These are phyloP conservation scores for Emericellopsis cladophorae DNA, from an alignment of 2,329 filamentous ascomycete species.

Conservation along the genomic window DNA sequence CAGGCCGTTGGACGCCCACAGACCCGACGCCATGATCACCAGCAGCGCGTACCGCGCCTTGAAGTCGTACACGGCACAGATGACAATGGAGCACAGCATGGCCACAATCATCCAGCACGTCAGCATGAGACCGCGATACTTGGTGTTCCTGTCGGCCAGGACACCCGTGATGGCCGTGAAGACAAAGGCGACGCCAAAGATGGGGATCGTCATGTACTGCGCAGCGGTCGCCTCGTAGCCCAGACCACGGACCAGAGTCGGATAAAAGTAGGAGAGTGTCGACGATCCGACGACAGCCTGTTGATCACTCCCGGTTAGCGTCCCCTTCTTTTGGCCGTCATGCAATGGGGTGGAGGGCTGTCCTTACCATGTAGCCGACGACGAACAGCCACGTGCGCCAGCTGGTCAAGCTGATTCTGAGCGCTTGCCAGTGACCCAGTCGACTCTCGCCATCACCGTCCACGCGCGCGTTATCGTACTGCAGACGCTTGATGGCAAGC, in stretches of 20 bases:
- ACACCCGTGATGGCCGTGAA: slow-evolving; percentile 31
- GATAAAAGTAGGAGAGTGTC: slow-evolving; percentile 19
- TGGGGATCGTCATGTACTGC: slow-evolving; percentile 26
- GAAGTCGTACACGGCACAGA: slow-evolving; percentile 36
- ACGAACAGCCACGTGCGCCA: slow-evolving; percentile 6
- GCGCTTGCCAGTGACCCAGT: slow-evolving; percentile 5
- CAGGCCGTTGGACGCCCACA: slow-evolving; percentile 40
- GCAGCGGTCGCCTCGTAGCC: slow-evolving; percentile 15
- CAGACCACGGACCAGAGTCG: slow-evolving; percentile 17
- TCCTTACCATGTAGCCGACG: slow-evolving; percentile 6
- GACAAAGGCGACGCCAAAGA: slow-evolving; percentile 39
- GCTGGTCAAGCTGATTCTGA: slow-evolving; percentile 4
- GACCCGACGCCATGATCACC: slow-evolving; percentile 39
- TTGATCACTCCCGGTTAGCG: not conserved
- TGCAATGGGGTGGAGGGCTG: not conserved
- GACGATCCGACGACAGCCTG: slow-evolving; percentile 17
- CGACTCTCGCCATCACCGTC: slow-evolving; percentile 53
- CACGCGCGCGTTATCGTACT: slow-evolving; percentile 45
- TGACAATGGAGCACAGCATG: slow-evolving; percentile 23
- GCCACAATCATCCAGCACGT: slow-evolving; percentile 30
- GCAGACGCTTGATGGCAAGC: slow-evolving; percentile 49
- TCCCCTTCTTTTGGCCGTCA: not conserved
- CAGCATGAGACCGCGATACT: slow-evolving; percentile 33
- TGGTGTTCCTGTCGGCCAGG: slow-evolving; percentile 30
- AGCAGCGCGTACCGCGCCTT: slow-evolving; percentile 38